Percentiles rank a stretch among this genome's conserved stretches.
phyloP scores from a whole-genome alignment of 2,329 filamentous ascomycete genomes.

The Leptographium flavum region DNA sequence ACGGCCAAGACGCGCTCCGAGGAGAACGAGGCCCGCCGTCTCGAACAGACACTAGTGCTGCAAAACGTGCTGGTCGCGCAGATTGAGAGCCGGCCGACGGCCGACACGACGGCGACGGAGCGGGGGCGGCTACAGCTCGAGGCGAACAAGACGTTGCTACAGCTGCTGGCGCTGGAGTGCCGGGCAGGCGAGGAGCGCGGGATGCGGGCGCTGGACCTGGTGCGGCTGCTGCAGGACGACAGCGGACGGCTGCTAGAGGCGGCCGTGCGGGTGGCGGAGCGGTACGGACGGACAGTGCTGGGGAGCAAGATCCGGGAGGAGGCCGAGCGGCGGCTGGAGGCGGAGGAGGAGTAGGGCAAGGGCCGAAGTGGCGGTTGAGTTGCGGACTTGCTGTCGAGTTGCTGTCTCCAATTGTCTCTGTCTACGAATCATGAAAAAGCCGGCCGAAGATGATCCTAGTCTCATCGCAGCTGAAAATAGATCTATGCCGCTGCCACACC shows the following conservation, averaged over 20 bases:
- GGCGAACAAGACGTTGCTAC: slow-evolving; percentile 78
- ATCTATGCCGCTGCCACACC: too few species aligned
- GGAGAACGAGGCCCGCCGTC: slow-evolving; percentile 37
- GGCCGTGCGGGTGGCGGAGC: slow-evolving; percentile 73
- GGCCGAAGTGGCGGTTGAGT: slow-evolving; percentile 20
- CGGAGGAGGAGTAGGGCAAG: slow-evolving; percentile 13
- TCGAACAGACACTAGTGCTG: slow-evolving; percentile 75
- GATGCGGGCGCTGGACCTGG: slow-evolving; percentile 89
- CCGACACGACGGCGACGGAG: too few species aligned
- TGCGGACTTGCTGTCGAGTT: too few species aligned
- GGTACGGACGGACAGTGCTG: slow-evolving; percentile 68
- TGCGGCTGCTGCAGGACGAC: slow-evolving; percentile 68
- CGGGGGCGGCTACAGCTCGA: slow-evolving; percentile 61
- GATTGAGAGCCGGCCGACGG: slow-evolving; percentile 42
- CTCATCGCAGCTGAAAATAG: too few species aligned
- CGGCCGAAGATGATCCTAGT: too few species aligned
- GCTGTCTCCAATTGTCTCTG: too few species aligned
- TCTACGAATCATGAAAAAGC: too few species aligned
- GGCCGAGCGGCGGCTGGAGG: slow-evolving; percentile 42
- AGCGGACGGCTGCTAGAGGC: slow-evolving; percentile 85
- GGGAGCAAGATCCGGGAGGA: slow-evolving; percentile 83
- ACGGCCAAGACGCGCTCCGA: slow-evolving; percentile 16
- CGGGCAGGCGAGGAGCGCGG: slow-evolving; percentile 83
- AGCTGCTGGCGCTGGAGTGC: slow-evolving; percentile 81
- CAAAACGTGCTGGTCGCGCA: slow-evolving; percentile 59